phyloP scores from a whole-genome alignment of 2,329 filamentous ascomycete genomes.

The Fusarium caatingaense region DNA sequence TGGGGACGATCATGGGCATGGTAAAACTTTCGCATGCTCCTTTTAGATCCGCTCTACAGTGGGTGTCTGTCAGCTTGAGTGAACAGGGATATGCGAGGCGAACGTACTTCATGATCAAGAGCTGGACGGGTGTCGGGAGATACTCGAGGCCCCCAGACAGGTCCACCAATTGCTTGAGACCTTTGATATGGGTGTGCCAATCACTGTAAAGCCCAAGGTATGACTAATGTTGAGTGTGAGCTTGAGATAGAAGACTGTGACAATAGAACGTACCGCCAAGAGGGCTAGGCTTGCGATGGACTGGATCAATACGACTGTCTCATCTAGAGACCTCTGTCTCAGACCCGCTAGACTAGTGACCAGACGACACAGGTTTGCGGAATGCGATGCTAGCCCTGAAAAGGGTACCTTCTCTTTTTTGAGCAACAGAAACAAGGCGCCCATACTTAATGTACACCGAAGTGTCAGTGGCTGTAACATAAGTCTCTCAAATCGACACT shows the following conservation, averaged over 20 bases:
- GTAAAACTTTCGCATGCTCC: not conserved
- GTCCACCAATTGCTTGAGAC: not conserved
- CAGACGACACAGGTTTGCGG: not conserved
- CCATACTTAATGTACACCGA: not conserved
- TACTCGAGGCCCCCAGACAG: not conserved
- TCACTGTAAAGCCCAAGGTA: not conserved
- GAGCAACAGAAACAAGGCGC: not conserved
- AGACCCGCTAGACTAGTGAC: not conserved
- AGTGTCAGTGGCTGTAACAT: not conserved
- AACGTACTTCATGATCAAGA: not conserved
- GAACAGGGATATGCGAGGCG: not conserved
- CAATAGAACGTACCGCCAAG: not conserved
- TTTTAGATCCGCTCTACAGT: not conserved
- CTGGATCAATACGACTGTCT: not conserved
- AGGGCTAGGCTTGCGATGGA: not conserved
- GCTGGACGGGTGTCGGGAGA: not conserved
- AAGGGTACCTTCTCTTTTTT: not conserved
- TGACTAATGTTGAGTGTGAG: not conserved
- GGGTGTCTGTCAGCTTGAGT: not conserved
- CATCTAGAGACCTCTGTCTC: not conserved
- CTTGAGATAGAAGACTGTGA: not conserved
- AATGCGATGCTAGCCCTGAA: not conserved
- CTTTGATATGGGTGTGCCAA: not conserved
- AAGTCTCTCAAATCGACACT: not conserved
- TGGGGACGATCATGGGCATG: not conserved